Conservation (phyloP, 2,329 filamentous ascomycete genomes). For the Apiospora phragmitis region DNA sequence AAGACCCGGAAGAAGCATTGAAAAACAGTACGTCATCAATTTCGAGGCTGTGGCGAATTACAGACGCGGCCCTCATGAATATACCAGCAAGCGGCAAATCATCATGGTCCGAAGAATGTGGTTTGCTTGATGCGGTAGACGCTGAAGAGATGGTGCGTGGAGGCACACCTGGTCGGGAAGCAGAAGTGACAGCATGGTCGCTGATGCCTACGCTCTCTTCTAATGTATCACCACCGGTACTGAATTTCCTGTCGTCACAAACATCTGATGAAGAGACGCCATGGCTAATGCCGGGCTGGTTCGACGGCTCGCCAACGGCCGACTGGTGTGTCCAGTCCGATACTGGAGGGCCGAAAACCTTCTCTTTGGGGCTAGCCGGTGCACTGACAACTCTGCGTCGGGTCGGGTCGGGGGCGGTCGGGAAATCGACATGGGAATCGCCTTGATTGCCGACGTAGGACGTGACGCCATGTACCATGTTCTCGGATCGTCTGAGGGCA, state of each 20-base stretch:
- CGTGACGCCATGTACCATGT: neutral
- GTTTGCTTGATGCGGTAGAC: neutral
- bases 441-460: neutral
- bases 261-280: neutral
- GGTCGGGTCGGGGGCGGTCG: neutral
- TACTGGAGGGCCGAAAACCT: neutral
- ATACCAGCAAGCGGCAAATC: conserved; percentile 16
- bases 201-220: neutral
- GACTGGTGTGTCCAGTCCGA: neutral
- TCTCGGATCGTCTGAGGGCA: neutral
- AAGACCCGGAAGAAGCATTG: conserved; percentile 26
- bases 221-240: too few relatives aligned
- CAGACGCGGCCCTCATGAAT: conserved; percentile 43
- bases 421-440: neutral
- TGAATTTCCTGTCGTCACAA: neutral
- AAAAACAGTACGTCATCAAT: conserved; percentile 39
- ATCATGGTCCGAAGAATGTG: neutral
- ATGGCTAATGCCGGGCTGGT: neutral
- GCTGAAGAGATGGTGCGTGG: neutral
- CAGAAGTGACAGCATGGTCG: too few relatives aligned
- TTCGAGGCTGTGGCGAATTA: conserved; percentile 42
- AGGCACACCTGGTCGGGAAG: neutral
- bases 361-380: too few relatives aligned
- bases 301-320: neutral
- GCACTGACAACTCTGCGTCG: too few relatives aligned